Conservation (phyloP, 768 basidiomycete genomes). For the Xerocomellus dryophilus region DNA sequence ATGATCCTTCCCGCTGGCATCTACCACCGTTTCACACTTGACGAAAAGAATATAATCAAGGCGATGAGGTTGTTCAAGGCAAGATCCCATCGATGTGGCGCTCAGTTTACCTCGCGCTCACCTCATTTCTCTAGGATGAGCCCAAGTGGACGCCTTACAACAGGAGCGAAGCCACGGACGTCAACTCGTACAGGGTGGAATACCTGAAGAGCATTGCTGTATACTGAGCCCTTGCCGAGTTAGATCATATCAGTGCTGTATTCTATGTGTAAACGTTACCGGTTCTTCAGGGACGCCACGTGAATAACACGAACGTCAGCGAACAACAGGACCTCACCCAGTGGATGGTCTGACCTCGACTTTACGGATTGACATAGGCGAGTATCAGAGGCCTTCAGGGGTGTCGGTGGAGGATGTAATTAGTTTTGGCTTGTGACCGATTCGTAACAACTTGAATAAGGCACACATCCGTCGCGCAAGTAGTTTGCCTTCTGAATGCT, state of each 20-base stretch:
- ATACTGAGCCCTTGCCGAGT: slow-evolving; percentile 8
- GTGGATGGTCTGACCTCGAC: slow-evolving; percentile 71
- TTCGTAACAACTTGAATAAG: neutral
- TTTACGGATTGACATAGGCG: slow-evolving; percentile 77
- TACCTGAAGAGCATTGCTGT: slow-evolving; percentile 56
- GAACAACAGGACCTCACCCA: too few species aligned
- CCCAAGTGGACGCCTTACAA: slow-evolving; percentile 87
- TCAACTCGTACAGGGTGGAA: slow-evolving; percentile 56
- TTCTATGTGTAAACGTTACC: neutral
- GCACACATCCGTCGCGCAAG: slow-evolving; percentile 46
- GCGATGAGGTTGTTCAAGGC: slow-evolving; percentile 87
- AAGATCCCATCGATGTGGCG: slow-evolving; percentile 5
- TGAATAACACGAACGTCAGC: neutral
- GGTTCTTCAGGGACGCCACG: neutral
- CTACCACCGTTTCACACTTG: slow-evolving; percentile 93
- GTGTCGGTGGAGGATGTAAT: slow-evolving; percentile 42
- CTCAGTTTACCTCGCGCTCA: neutral
- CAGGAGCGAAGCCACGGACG: slow-evolving; percentile 58
- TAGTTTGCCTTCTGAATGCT: slow-evolving; percentile 49
- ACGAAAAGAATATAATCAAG: slow-evolving; percentile 67
- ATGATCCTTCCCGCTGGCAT: slow-evolving; percentile 87
- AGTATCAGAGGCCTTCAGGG: slow-evolving; percentile 74
- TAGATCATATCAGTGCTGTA: neutral
- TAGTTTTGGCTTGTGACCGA: neutral
- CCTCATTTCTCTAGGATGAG: slow-evolving; percentile 58